Base-by-base conservation (phyloP, 805 yeast genomes). In the Sugiyamaella marilandica region DNA sequence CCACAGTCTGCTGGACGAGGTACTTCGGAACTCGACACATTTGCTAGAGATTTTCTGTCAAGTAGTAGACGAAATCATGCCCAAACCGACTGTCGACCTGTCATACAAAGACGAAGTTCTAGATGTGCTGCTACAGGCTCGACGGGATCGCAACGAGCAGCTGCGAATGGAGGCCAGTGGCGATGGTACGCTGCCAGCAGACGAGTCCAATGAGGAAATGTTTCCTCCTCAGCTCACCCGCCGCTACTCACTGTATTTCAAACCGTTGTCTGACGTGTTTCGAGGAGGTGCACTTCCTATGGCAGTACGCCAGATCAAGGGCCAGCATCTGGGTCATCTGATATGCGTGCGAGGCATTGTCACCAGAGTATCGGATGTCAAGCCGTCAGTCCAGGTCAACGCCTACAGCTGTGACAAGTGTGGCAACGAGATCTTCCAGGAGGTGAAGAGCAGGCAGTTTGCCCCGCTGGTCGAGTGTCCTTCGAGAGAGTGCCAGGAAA, bases 321-420 rank as follows among this genome's bases (percentile, higher is more conserved):
- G 97, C 56, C 73, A 76, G 36, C 83, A 81, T 58, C 76, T 94
- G 49, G 99, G 99, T 47, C 83, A 85, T 62, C 79, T 87, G 56
- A 86, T 94, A 62, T 91, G 97, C 0, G 86, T 91, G 2, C 76
- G 96, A 58, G 99, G 99, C 52, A 91, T 94, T 59, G 89, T 92
- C 48, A 94, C 98, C 8, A 78, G 99, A 59, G 96, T 91, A 4
- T 85, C 96, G 1, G 99, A 94, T 68, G 99, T 94, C 43, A 92
- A 91, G 69, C 99, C 99, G 2, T 76, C 88, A 5, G 87, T 94
- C 7, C 74, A 80, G 55, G 97, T 94, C 50, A 89, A 85, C 62
- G 98, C 99, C 0, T 95, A 92, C 67, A 88, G 98, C 5, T 94
- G 99, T 73, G 99, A 94, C 67, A 86, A 86, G 62, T 94, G 99